phyloP scores from a whole-genome alignment of 345 rosid species.

The Raphanus sativus region DNA sequence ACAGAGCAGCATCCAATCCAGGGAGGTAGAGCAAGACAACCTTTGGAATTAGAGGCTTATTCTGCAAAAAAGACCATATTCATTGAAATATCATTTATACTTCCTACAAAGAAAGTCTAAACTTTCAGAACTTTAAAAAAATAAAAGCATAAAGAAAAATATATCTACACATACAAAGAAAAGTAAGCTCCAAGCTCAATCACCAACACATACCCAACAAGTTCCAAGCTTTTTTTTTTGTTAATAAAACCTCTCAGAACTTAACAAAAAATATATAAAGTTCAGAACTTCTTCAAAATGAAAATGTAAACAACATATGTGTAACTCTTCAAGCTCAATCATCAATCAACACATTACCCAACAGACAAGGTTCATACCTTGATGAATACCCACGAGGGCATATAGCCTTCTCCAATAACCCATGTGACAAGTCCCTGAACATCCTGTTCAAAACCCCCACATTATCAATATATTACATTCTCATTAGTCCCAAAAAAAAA shows the following conservation, averaged over 20 bases:
- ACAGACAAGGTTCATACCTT: conserved; percentile 49
- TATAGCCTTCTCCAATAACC: conserved; percentile 89
- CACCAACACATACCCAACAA: not conserved
- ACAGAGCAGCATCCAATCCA: conserved; percentile 88
- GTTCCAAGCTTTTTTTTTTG: not conserved
- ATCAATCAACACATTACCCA: not conserved
- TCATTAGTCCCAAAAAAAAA: not conserved
- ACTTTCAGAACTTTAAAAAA: not conserved
- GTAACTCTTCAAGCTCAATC: not conserved
- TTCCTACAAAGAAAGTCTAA: not conserved
- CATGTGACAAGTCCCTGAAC: conserved; percentile 94
- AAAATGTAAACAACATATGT: too few relatives aligned
- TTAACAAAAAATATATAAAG: too few relatives aligned
- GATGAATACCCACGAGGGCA: conserved; percentile 91
- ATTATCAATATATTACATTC: conserved; percentile 16
- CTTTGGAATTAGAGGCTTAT: conserved; percentile 85
- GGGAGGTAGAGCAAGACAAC: conserved; percentile 91
- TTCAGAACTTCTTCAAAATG: too few relatives aligned
- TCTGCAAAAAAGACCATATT: conserved; percentile 52
- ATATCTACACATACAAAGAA: not conserved
- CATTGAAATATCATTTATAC: not conserved
- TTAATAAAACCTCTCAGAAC: too few relatives aligned
- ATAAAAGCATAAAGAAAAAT: not conserved
- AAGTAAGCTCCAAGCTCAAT: not conserved
- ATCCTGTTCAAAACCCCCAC: conserved; percentile 52